phyloP scores from a whole-genome alignment of 768 basidiomycete species.

The Leucosporidium yakuticum region DNA sequence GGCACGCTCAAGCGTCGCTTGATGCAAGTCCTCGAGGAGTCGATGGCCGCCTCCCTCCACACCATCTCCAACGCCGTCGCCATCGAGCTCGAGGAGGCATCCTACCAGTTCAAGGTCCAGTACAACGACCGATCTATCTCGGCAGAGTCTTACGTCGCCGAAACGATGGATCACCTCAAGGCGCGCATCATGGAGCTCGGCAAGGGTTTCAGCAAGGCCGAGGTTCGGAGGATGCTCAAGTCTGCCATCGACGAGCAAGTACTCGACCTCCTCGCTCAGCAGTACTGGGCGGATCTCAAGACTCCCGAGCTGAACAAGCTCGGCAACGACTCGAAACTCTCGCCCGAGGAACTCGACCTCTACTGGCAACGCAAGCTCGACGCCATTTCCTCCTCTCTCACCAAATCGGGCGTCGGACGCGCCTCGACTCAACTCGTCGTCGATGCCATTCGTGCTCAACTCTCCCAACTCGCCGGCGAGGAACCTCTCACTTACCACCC shows the following conservation, averaged over 20 bases:
- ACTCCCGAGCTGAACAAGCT: conserved; percentile 66
- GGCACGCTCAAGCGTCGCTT: conserved; percentile 79
- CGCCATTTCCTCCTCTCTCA: conserved; percentile 83
- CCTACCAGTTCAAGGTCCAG: conserved; percentile 98
- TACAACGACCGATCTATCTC: conserved; percentile 93
- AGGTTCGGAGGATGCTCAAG: conserved; percentile 82
- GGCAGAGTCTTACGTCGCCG: conserved; percentile 94
- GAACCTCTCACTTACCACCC: conserved; percentile 94
- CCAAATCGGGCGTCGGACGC: conserved; percentile 90
- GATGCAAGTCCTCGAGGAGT: conserved; percentile 96
- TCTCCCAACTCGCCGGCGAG: conserved; percentile 77
- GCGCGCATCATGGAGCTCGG: conserved; percentile 76
- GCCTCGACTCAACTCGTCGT: conserved; percentile 92
- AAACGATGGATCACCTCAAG: conserved; percentile 91
- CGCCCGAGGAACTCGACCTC: conserved; percentile 39
- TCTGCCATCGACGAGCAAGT: conserved; percentile 90
- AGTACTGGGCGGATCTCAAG: conserved; percentile 93
- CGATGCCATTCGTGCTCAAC: conserved; percentile 69
- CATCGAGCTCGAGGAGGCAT: conserved; percentile 91
- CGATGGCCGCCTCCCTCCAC: conserved; percentile 92
- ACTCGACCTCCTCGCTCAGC: conserved; percentile 92
- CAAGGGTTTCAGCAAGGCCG: conserved; percentile 75
- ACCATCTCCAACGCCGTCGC: conserved; percentile 96
- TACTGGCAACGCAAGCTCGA: conserved; percentile 91
- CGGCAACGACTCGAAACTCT: conserved; percentile 62